Percentiles rank a stretch among this genome's conserved stretches.
Evolutionary conservation across 192 early-diverging fungal genomes (phyloP).

Genomic region (Entophlyctis luteolus): DNA sequence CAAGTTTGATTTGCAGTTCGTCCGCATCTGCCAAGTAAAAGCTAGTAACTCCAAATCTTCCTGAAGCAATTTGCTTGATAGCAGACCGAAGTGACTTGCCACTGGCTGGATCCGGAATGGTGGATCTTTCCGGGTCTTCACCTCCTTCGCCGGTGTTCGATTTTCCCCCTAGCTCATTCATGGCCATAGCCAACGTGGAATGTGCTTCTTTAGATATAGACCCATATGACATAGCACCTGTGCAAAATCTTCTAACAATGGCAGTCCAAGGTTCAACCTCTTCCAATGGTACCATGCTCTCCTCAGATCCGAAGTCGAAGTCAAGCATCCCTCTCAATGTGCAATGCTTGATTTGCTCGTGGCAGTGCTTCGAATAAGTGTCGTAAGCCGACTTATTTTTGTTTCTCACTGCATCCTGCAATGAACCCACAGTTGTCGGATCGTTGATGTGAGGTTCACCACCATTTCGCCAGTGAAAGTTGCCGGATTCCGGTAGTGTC

Average conservation of each 20-base stretch:
- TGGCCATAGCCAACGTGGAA: conserved; percentile 84
- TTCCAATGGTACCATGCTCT: conserved; percentile 79
- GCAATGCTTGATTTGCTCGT: conserved; percentile 81
- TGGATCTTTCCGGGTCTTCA: conserved; percentile 85
- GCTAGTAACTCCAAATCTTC: conserved; percentile 95
- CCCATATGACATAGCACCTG: conserved; percentile 98
- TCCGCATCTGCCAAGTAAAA: conserved; percentile 92
- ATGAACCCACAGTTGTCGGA: conserved; percentile 77
- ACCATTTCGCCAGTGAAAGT: conserved; percentile 95
- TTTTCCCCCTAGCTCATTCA: conserved; percentile 96
- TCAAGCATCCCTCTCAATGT: conserved; percentile 95
- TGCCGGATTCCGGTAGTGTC: conserved; percentile 83
- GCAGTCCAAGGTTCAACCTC: conserved; percentile 95
- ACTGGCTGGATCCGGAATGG: conserved; percentile 50
- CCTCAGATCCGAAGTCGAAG: conserved; percentile 60
- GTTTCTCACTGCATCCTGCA: conserved; percentile 92
- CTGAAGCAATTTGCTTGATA: conserved; percentile 98
- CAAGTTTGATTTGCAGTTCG: conserved; percentile 99
- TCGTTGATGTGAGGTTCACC: conserved; percentile 90
- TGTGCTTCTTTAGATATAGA: conserved; percentile 95
- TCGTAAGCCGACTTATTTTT: conserved; percentile 88
- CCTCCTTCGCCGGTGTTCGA: conserved; percentile 99
- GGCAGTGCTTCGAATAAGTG: conserved; percentile 72
- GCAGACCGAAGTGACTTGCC: conserved; percentile 84
- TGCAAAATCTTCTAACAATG: conserved; percentile 93